Evolutionary conservation across 306 rosid species (phyloP).

Genomic region (Rubus idaeus): DNA sequence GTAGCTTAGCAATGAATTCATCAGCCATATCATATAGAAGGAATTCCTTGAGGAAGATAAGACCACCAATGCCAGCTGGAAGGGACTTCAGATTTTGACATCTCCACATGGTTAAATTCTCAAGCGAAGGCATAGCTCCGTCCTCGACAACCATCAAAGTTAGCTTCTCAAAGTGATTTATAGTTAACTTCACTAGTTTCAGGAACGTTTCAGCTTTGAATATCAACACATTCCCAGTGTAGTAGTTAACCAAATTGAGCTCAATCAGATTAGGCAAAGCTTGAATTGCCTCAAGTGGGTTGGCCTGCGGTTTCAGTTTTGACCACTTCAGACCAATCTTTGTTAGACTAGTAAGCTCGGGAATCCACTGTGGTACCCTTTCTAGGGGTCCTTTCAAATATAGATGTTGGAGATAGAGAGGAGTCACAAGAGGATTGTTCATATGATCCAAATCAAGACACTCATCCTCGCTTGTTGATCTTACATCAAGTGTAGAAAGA

Average conservation of each 20-base stretch:
- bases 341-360: background rate
- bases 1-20: background rate
- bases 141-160: background rate
- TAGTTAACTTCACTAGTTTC: background rate
- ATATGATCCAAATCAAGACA: background rate
- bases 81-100: background rate
- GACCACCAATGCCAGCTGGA: background rate
- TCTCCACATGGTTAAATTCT: background rate
- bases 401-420: background rate
- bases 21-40: background rate
- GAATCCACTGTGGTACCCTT: background rate
- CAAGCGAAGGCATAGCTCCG: background rate
- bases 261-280: background rate
- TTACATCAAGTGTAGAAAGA: background rate
- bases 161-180: background rate
- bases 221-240: background rate
- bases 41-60: background rate
- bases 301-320: background rate
- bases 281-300: background rate
- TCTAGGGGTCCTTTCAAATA: background rate
- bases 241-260: background rate
- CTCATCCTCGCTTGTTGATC: background rate
- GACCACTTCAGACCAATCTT: slow-evolving; percentile 1
- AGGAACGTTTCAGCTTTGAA: background rate
- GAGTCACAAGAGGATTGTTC: background rate